Base-by-base conservation (phyloP, 2,329 filamentous ascomycete genomes). In the Calonectria ilicicola region DNA sequence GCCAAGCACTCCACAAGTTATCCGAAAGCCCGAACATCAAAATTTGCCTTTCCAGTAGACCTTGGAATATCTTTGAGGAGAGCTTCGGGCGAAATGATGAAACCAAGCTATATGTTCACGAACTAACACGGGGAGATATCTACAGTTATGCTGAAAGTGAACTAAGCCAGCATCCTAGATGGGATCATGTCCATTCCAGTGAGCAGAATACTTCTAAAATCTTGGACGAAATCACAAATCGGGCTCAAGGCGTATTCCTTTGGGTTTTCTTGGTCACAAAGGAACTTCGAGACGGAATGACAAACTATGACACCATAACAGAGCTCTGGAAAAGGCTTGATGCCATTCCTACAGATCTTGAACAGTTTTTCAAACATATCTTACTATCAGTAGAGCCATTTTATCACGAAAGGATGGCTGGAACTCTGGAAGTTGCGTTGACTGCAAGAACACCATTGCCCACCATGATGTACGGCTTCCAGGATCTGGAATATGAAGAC, bases 261-360 rank as follows among this genome's bases (percentile, higher is more conserved):
- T 79, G 75, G 77, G 76, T 75, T 8, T 73, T 78, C n/a, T 27
- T 79, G 0, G 75, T 72, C 5, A 72, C 70, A 1, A 58, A 46
- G 5, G 64, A 58, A 2, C 58, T 79, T 0, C 32, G 68, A 4
- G 44, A 69, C 1, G 73, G 70, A 0, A 56, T 74, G 0, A 44
- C 35, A 0, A 68, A 72, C 7, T 47, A 56, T 2, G 70, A 74
- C 14, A 73, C 14, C 0, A 21, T 69, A 3, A 9, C 38, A 2
- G 74, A 74, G 26, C 64, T 76, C 0, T n/a, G 23, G 9, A 35
- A 21, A 15, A 64, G 70, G 3, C 35, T 77, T 1, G 38, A 60
- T 1, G 51, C 66, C 7, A n/a, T 72, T 9, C 75, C 76, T 0
- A 21, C 26, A 5, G 72, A 76, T 10, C n/a, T 79, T 3, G 47